Evolutionary conservation across 1,284 basidiomycete species (phyloP).

Genomic region (Sanghuangporus baumii): DNA sequence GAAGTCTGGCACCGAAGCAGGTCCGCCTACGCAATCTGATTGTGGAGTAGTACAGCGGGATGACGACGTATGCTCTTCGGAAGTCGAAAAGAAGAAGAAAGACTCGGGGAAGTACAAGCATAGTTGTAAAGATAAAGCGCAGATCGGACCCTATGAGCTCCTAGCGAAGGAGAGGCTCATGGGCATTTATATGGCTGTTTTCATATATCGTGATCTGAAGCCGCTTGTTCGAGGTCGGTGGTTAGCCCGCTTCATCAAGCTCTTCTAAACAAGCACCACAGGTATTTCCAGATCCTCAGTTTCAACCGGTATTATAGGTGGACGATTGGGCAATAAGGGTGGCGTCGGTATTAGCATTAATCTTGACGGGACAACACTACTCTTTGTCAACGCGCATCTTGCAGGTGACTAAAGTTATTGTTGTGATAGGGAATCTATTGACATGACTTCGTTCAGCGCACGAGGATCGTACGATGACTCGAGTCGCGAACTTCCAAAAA

Average conservation of each 20-base stretch:
- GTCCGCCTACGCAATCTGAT: not conserved
- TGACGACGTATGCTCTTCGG: not conserved
- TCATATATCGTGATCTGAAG: slow-evolving; percentile 61
- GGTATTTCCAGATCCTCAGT: slow-evolving; percentile 69
- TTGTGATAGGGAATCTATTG: not conserved
- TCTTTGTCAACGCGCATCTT: slow-evolving; percentile 87
- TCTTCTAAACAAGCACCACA: slow-evolving; percentile 21
- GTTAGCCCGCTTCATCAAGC: not conserved
- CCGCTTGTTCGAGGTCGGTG: slow-evolving; percentile 51
- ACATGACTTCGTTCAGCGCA: slow-evolving; percentile 48
- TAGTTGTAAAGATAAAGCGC: slow-evolving; percentile 27
- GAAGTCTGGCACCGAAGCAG: not conserved
- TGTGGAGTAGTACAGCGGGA: not conserved
- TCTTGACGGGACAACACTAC: slow-evolving; percentile 64
- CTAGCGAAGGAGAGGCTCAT: slow-evolving; percentile 83
- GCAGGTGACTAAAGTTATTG: slow-evolving; percentile 45
- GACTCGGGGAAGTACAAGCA: slow-evolving; percentile 31
- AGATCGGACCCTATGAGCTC: slow-evolving; percentile 71
- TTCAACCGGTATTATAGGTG: slow-evolving; percentile 81
- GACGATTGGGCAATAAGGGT: slow-evolving; percentile 82
- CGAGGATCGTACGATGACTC: slow-evolving; percentile 61
- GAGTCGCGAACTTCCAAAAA: slow-evolving; percentile 67
- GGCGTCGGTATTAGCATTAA: slow-evolving; percentile 81
- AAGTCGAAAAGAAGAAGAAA: slow-evolving; percentile 22
- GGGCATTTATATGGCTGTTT: slow-evolving; percentile 78